Conservation (phyloP, 2,329 filamentous ascomycete genomes). For the Aureobasidium sp. region DNA sequence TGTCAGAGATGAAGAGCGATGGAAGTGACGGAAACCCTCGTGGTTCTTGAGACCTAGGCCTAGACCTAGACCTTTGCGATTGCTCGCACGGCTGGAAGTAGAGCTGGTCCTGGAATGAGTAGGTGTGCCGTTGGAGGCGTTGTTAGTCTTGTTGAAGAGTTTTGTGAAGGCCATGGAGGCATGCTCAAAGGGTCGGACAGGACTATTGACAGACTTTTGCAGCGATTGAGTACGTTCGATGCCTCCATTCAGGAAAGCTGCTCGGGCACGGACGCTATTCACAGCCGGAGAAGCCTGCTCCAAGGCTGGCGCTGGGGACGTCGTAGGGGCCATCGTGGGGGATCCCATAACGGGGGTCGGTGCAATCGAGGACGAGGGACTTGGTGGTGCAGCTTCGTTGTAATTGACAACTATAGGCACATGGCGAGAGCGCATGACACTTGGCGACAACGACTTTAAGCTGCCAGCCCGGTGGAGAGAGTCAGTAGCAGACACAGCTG, state of each 20-base stretch:
- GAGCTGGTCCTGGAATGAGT: slow-evolving; percentile 10
- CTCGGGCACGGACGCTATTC: slow-evolving; percentile 15
- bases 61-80: neutral
- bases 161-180: slow-evolving; percentile 33
- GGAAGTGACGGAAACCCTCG: slow-evolving; percentile 12
- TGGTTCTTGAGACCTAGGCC: slow-evolving; percentile 6
- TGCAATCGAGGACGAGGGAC: neutral
- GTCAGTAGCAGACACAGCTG: neutral
- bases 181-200: slow-evolving; percentile 33
- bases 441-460: neutral
- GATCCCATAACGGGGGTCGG: neutral
- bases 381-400: neutral
- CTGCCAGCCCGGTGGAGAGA: slow-evolving; percentile 3
- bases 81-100: slow-evolving; percentile 7
- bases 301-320: neutral
- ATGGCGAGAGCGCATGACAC: slow-evolving; percentile 12
- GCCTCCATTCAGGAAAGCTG: slow-evolving; percentile 17
- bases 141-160: slow-evolving; percentile 29
- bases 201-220: slow-evolving; percentile 27
- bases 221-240: slow-evolving; percentile 21
- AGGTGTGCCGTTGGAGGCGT: slow-evolving; percentile 22
- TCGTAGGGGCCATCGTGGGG: neutral
- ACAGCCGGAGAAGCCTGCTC: neutral
- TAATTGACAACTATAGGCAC: slow-evolving; percentile 19
- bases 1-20: slow-evolving; percentile 4